Percentiles rank a stretch among this genome's conserved stretches.
Conservation (phyloP, 148 eudicot species). For the Heliosperma pusillum region DNA sequence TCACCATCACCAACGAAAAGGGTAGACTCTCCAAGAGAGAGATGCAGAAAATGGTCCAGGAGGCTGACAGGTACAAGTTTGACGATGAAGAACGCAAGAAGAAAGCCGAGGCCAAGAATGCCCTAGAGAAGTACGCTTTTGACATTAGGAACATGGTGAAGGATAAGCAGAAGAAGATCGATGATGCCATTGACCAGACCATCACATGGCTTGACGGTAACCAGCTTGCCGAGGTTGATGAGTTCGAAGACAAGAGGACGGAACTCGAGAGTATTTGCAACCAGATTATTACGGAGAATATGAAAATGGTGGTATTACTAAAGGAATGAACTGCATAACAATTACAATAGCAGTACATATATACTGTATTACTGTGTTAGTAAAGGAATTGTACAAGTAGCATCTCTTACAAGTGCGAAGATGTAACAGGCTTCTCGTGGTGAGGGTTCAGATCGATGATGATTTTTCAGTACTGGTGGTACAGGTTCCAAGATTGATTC, state of each 20-base stretch:
- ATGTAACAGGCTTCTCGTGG: too few species aligned
- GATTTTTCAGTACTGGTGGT: too few species aligned
- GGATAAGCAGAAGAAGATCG: neutral
- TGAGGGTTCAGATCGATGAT: too few species aligned
- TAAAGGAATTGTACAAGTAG: too few species aligned
- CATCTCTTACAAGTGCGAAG: too few species aligned
- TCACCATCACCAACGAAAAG: slow-evolving; percentile 29
- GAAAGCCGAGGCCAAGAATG: neutral
- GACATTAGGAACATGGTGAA: neutral
- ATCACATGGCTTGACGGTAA: neutral
- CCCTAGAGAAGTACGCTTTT: neutral
- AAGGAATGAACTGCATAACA: too few species aligned
- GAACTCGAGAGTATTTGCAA: slow-evolving; percentile 29
- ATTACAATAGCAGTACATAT: too few species aligned
- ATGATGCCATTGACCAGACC: neutral
- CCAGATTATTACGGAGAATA: slow-evolving; percentile 26
- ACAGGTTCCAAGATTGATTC: too few species aligned
- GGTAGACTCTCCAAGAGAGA: slow-evolving; percentile 27
- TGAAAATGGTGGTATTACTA: too few species aligned
- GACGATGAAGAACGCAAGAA: slow-evolving; percentile 21
- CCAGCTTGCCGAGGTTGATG: neutral
- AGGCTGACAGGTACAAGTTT: slow-evolving; percentile 29
- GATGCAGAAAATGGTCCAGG: slow-evolving; percentile 28
- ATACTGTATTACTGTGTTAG: too few species aligned
- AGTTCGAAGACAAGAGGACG: slow-evolving; percentile 8